These are phyloP conservation scores for Plasmodium malariae DNA, from an alignment of 169 alveolate genomes.

Conservation along the genomic window DNA sequence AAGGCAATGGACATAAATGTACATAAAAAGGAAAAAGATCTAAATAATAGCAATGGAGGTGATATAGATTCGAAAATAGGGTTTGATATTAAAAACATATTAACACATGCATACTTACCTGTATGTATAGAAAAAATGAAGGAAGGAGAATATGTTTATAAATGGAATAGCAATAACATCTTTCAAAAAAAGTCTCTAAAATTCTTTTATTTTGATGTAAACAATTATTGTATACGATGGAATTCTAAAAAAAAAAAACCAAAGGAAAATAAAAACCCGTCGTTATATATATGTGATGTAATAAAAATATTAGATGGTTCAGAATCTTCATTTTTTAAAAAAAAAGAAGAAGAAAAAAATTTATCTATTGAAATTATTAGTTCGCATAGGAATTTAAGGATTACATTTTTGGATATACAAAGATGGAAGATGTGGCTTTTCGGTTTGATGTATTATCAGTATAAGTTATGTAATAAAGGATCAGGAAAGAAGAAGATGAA, in stretches of 20 bases:
- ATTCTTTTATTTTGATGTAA: slow-evolving; percentile 72
- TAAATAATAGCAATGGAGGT: slow-evolving; percentile 12
- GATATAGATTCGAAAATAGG: slow-evolving; percentile 43
- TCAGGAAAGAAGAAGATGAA: slow-evolving; percentile 34
- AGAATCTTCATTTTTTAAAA: slow-evolving; percentile 75
- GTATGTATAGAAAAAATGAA: slow-evolving; percentile 77
- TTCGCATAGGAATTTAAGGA: slow-evolving; percentile 30
- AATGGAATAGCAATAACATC: slow-evolving; percentile 74
- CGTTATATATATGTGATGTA: slow-evolving; percentile 74
- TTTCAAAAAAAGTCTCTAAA: slow-evolving; percentile 74
- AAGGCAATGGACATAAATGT: background rate
- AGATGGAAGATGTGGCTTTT: slow-evolving; percentile 79
- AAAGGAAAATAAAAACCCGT: slow-evolving; percentile 68
- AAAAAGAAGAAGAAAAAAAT: slow-evolving; percentile 75
- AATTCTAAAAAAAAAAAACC: slow-evolving; percentile 72
- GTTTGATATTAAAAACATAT: slow-evolving; percentile 69
- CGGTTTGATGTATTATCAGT: slow-evolving; percentile 75
- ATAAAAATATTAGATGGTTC: slow-evolving; percentile 76
- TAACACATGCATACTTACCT: slow-evolving; percentile 75
- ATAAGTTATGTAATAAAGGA: slow-evolving; percentile 71
- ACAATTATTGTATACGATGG: slow-evolving; percentile 77
- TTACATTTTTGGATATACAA: slow-evolving; percentile 74
- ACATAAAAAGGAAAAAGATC: slow-evolving; percentile 7
- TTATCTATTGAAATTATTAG: slow-evolving; percentile 77
- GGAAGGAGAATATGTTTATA: slow-evolving; percentile 77